Evolutionary conservation across 257 asterid species (phyloP).

Genomic region (Solanum ossicruentum): DNA sequence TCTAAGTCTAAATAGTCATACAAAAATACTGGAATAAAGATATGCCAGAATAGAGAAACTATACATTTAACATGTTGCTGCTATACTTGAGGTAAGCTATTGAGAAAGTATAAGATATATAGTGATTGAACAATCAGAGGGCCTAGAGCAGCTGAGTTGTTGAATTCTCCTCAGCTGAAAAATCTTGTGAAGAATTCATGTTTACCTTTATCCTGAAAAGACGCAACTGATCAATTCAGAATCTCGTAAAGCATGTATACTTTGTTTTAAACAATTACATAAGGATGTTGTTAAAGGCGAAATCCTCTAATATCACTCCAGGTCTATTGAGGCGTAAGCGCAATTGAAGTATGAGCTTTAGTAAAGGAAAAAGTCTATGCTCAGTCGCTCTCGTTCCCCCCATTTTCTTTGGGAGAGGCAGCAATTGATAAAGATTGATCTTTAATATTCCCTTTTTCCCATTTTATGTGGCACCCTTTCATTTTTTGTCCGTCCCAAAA

Average conservation of each 20-base stretch:
- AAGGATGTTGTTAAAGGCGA: not conserved
- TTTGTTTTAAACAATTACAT: no score
- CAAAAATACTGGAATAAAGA: not conserved
- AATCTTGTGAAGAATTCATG: constrained; percentile 70
- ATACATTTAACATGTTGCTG: not conserved
- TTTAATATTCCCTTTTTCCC: not conserved
- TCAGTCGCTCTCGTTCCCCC: not conserved
- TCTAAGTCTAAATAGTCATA: not conserved
- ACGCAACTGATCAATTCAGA: not conserved
- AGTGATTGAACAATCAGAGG: constrained; percentile 7
- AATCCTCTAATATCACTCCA: not conserved
- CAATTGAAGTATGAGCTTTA: not conserved
- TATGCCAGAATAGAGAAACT: not conserved
- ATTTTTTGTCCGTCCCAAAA: no score
- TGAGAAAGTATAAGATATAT: constrained; percentile 4
- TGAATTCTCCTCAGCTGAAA: constrained; percentile 16
- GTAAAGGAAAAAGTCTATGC: not conserved
- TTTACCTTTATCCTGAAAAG: constrained; percentile 85
- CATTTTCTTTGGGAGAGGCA: not conserved
- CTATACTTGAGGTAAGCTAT: not conserved
- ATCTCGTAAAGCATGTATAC: not conserved
- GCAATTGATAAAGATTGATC: not conserved
- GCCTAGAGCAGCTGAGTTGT: constrained; percentile 1
- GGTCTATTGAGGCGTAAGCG: not conserved
- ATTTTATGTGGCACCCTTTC: no score